These are phyloP conservation scores for Gastroboletus turbinatus DNA, from an alignment of 1,284 basidiomycete species.

Conservation along the genomic window DNA sequence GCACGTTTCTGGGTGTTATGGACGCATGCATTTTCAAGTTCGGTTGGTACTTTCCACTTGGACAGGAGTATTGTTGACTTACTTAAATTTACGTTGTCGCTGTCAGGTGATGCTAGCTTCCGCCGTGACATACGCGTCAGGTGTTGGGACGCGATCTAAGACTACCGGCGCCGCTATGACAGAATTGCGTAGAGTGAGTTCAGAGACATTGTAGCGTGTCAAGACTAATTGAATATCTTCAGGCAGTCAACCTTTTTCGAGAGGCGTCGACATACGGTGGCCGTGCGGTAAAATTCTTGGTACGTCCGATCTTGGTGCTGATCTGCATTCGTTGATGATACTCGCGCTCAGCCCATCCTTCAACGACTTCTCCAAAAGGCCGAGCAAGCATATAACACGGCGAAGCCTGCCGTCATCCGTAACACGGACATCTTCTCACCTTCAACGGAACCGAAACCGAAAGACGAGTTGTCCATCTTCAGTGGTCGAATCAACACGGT, in stretches of 20 bases:
- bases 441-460: conserved; percentile 37
- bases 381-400: conserved; percentile 50
- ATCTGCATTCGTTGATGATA: neutral
- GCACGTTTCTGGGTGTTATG: conserved; percentile 66
- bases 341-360: conserved; percentile 52
- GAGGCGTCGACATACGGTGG: conserved; percentile 58
- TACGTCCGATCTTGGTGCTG: conserved; percentile 32
- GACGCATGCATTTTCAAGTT: conserved; percentile 65
- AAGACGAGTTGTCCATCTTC: conserved; percentile 71
- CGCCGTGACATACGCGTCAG: conserved; percentile 56
- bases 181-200: conserved; percentile 47
- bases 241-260: conserved; percentile 62
- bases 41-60: conserved; percentile 40
- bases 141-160: conserved; percentile 52
- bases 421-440: conserved; percentile 57
- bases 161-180: conserved; percentile 63
- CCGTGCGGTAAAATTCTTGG: conserved; percentile 64
- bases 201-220: neutral
- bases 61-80: neutral
- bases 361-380: conserved; percentile 60
- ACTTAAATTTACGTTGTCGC: neutral
- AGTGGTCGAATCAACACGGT: conserved; percentile 67
- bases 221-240: conserved; percentile 5
- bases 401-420: conserved; percentile 42
- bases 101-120: conserved; percentile 67